These are phyloP conservation scores for Nissolia schottii DNA, from an alignment of 306 rosid genomes.

Conservation along the genomic window DNA sequence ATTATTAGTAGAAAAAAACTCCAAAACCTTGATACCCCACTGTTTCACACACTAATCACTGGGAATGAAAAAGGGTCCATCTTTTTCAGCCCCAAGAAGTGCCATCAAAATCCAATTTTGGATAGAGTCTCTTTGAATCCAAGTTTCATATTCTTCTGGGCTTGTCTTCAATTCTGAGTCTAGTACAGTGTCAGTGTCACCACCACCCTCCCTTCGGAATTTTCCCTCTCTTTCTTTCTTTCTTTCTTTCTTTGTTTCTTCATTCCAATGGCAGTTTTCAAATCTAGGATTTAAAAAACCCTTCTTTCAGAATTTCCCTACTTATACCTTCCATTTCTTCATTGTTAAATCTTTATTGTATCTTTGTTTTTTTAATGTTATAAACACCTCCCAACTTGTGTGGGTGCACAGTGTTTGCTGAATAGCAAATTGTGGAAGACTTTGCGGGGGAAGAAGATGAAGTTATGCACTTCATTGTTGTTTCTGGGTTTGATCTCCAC, in stretches of 20 bases:
- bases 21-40: too few species aligned
- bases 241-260: not conserved
- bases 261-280: slow-evolving; percentile 36
- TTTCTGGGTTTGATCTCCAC: slow-evolving; percentile 47
- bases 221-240: not conserved
- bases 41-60: too few species aligned
- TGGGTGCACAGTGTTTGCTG: too few species aligned
- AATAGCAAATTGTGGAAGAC: not conserved
- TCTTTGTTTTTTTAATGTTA: slow-evolving; percentile 14
- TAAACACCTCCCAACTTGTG: slow-evolving; percentile 14
- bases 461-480: slow-evolving; percentile 44
- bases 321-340: slow-evolving; percentile 10
- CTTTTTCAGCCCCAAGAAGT: not conserved
- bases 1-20: slow-evolving; percentile 20
- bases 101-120: slow-evolving; percentile 28
- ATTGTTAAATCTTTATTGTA: not conserved
- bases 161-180: slow-evolving; percentile 23
- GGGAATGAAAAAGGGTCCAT: slow-evolving; percentile 7
- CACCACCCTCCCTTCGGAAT: slow-evolving; percentile 12
- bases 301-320: not conserved
- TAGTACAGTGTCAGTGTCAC: slow-evolving; percentile 36
- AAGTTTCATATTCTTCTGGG: slow-evolving; percentile 53
- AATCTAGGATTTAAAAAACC: slow-evolving; percentile 33
- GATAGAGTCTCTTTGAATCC: slow-evolving; percentile 74
- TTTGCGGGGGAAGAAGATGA: slow-evolving; percentile 55